Evolutionary conservation across 257 asterid genomes (phyloP), one percentile per base, ranked within the genome.

Genomic region (Nicotiana attenuata): DNA sequence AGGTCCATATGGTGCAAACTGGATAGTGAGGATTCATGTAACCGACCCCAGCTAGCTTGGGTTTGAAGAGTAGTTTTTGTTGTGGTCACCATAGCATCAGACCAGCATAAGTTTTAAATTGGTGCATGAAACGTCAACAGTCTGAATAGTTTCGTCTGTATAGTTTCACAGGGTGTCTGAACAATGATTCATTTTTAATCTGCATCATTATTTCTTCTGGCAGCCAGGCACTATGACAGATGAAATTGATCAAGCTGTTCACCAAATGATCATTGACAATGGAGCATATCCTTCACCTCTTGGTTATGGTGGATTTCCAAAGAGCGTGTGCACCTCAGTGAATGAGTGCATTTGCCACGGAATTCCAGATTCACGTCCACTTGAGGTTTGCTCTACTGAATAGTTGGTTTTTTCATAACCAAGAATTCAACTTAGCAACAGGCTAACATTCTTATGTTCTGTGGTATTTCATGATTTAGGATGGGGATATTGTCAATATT

Each of bases 331-430:
- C 91, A 96, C 99, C 85, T 96, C 99, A 10, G 97, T 96, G 82
- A 96, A 96, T 80, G 98, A 96, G 91, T 96, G 99, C 90, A 94
- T 94, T 90, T 94, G 98, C 90, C 99, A 96, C 81, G 99, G 99
- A 85, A 96, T 96, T 81, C 99, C 99, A 26, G 99, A 96, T 90
- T 96, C 99, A 81, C 97, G 97, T 78, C 89, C 86, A 63, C 98
- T 96, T 59, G 92, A 92, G 99, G 99, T 94, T 87, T 88, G 87
- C 11, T 61, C 29, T 56, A 20, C 55, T 55, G 50, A 26, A 61
- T 56, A 57, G 45, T 28, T 50, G 38, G 3, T 53, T 84, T 59
- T 75, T 52, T 10, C 19, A 60, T 78, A 15, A 71, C 64, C 65
- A 38, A 38, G 11, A 45, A n/a, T 76, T 79, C 55, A 5, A 29